phyloP scores from a whole-genome alignment of 73 alveolate species.

The Breviolum minutum region DNA sequence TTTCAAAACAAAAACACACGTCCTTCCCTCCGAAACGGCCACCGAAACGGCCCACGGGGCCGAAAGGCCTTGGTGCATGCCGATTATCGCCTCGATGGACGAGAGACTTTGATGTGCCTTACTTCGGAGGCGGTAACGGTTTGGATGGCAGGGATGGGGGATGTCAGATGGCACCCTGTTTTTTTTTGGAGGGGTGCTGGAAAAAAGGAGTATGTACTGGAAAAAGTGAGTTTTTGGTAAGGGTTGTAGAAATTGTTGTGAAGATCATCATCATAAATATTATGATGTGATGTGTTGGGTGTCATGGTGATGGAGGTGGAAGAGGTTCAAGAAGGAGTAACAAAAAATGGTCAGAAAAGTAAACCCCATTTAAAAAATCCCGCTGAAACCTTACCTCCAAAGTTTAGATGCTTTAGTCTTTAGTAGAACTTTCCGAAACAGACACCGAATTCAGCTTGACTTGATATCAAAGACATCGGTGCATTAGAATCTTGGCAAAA shows the following conservation, averaged over 20 bases:
- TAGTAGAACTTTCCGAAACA: no score
- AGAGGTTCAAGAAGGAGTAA: no score
- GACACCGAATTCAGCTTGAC: no score
- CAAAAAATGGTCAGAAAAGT: no score
- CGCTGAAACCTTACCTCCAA: no score
- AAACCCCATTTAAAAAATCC: no score
- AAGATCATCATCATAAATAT: no score
- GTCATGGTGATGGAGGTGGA: no score
- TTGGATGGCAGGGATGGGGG: background rate
- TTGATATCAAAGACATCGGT: no score
- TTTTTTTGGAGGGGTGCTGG: background rate
- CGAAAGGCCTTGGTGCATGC: conserved; percentile 97
- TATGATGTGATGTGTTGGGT: no score
- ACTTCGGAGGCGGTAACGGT: conserved; percentile 95
- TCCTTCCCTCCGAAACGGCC: background rate
- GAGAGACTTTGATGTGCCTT: conserved; percentile 96
- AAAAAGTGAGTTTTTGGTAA: background rate
- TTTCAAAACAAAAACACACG: background rate
- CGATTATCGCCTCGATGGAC: conserved; percentile 97
- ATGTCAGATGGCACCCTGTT: background rate
- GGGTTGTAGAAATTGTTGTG: background rate
- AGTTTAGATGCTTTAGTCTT: no score
- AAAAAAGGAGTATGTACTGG: background rate
- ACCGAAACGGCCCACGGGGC: background rate
- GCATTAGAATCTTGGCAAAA: no score